Conservation (phyloP, 495 filamentous ascomycete species). For the Pyrenula massariospora region DNA sequence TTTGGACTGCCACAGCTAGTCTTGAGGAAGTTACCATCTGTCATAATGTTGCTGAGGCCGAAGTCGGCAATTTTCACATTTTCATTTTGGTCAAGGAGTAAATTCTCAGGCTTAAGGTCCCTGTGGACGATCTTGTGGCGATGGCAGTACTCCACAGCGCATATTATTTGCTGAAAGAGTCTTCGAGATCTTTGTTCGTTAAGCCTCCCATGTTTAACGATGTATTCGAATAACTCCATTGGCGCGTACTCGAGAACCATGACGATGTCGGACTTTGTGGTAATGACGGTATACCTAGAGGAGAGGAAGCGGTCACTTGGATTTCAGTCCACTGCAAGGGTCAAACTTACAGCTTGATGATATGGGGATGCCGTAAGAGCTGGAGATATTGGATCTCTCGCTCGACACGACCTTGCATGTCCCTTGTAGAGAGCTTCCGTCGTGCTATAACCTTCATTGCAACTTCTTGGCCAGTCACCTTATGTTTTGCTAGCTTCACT, state of each 20-base stretch:
- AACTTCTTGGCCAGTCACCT: constrained; percentile 82
- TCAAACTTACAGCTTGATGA: constrained; percentile 82
- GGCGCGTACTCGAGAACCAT: constrained; percentile 99
- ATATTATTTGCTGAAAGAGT: constrained; percentile 99
- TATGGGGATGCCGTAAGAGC: constrained; percentile 89
- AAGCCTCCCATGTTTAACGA: constrained; percentile 83
- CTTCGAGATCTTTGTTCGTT: constrained; percentile 79
- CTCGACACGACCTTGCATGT: constrained; percentile 96
- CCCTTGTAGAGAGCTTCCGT: constrained; percentile 85
- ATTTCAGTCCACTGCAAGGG: not conserved
- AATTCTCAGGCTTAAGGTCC: constrained; percentile 94
- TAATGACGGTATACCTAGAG: constrained; percentile 84
- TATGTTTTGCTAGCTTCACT: constrained; percentile 90
- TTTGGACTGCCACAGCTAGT: constrained; percentile 97
- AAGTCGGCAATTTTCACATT: constrained; percentile 99
- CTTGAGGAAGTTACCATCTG: constrained; percentile 96
- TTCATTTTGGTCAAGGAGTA: constrained; percentile 82
- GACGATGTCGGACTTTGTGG: constrained; percentile 83
- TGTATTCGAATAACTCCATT: constrained; percentile 93
- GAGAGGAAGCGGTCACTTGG: constrained; percentile 10
- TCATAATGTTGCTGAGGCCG: constrained; percentile 98
- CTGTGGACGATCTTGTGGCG: constrained; percentile 97
- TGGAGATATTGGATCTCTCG: constrained; percentile 97
- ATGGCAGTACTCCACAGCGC: constrained; percentile 97
- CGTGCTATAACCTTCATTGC: constrained; percentile 94